These are phyloP conservation scores for Russula abietina DNA, from an alignment of 768 basidiomycete species.

Conservation along the genomic window DNA sequence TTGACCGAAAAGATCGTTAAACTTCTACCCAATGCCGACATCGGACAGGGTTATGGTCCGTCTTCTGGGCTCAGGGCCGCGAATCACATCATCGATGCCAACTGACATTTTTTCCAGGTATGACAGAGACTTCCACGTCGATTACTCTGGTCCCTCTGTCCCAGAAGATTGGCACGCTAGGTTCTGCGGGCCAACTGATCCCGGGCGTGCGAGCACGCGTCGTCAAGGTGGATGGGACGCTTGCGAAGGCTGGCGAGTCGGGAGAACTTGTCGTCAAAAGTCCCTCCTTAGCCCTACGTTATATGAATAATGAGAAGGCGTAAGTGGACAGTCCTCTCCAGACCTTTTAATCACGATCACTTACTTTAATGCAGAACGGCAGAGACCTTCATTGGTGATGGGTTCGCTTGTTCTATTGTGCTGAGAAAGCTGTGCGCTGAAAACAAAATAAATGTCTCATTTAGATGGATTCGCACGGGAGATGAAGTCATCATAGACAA, in stretches of 20 bases:
- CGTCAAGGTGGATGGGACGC: conserved; percentile 48
- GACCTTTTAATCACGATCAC: not conserved
- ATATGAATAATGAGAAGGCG: conserved; percentile 55
- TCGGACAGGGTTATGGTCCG: conserved; percentile 58
- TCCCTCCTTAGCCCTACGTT: conserved; percentile 38
- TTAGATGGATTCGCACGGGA: conserved; percentile 63
- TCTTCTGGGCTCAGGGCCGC: not conserved
- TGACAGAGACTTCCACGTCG: conserved; percentile 61
- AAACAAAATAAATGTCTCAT: not conserved
- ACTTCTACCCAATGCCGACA: conserved; percentile 47
- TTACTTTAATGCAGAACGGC: conserved; percentile 43
- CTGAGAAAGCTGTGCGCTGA: not conserved
- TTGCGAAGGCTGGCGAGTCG: conserved; percentile 47
- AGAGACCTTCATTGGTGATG: conserved; percentile 64
- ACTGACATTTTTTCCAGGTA: conserved; percentile 38
- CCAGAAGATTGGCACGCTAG: conserved; percentile 44
- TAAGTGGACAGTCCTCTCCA: conserved; percentile 31
- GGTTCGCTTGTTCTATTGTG: conserved; percentile 35
- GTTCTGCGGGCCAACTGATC: conserved; percentile 40
- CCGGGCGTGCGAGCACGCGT: conserved; percentile 51
- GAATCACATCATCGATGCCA: not conserved
- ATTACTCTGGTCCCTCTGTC: conserved; percentile 46
- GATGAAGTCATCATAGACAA: conserved; percentile 53
- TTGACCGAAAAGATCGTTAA: conserved; percentile 38
- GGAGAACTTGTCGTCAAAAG: conserved; percentile 51